Evolutionary conservation across 148 eudicot species (phyloP).

Genomic region (Rhododendron williamsianum): DNA sequence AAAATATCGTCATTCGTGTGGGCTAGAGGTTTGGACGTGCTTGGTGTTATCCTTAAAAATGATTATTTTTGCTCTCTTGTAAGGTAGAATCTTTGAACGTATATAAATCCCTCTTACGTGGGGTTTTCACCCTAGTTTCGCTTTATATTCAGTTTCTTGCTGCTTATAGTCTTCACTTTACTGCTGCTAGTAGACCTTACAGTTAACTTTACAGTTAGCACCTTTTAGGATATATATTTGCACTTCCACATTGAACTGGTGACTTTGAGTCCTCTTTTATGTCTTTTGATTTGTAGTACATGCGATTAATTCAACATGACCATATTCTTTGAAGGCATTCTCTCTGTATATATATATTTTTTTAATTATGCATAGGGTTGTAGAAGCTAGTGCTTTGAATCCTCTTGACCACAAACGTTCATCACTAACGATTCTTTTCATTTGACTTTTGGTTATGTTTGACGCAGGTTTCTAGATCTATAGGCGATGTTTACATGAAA

Average conservation of each 20-base stretch:
- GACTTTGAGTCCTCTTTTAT: neutral
- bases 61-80: neutral
- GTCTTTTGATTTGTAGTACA: neutral
- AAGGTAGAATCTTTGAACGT: neutral
- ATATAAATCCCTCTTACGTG: neutral
- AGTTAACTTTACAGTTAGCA: neutral
- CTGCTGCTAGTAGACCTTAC: neutral
- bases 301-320: neutral
- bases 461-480: constrained; percentile 64
- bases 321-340: neutral
- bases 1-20: neutral
- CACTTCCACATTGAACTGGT: neutral
- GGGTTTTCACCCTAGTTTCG: neutral
- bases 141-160: neutral
- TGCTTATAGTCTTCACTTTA: neutral
- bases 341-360: no score
- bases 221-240: neutral
- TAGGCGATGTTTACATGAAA: constrained; percentile 70
- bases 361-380: neutral
- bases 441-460: neutral
- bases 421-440: neutral
- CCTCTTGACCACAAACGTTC: neutral
- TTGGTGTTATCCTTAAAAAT: neutral
- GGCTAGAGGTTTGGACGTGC: neutral
- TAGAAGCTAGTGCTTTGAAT: neutral